These are phyloP conservation scores for Stentor coeruleus DNA, from an alignment of 73 alveolate species.

Conservation along the genomic window DNA sequence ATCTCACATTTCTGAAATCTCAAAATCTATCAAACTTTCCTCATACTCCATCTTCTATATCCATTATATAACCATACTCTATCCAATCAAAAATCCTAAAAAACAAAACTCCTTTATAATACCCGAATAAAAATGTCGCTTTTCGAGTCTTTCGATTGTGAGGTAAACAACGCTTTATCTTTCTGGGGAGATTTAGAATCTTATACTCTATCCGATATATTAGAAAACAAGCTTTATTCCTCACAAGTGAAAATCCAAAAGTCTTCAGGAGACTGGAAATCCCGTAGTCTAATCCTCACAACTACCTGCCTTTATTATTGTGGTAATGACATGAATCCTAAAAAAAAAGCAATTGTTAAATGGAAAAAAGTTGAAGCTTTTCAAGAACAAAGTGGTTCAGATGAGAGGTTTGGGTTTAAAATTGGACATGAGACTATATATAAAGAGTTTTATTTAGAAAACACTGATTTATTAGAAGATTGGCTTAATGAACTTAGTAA, in stretches of 20 bases:
- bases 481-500: too few species aligned
- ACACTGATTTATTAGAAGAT: too few species aligned
- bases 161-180: background rate
- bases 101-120: too few species aligned
- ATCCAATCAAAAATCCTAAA: too few species aligned
- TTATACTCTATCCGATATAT: background rate
- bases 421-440: too few species aligned
- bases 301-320: background rate
- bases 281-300: background rate
- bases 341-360: background rate
- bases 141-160: background rate
- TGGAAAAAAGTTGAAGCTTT: conserved; percentile 15
- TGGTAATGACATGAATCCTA: background rate
- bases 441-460: too few species aligned
- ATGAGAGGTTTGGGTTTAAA: too few species aligned
- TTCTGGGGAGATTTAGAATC: background rate
- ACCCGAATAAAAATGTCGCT: background rate
- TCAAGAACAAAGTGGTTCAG: background rate
- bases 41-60: too few species aligned
- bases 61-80: too few species aligned
- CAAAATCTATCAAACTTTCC: too few species aligned
- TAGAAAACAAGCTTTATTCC: background rate
- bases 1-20: too few species aligned
- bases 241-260: background rate
- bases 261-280: background rate